Evolutionary conservation across 2,329 filamentous ascomycete species (phyloP).

Genomic region (Fonsecaea monophora): DNA sequence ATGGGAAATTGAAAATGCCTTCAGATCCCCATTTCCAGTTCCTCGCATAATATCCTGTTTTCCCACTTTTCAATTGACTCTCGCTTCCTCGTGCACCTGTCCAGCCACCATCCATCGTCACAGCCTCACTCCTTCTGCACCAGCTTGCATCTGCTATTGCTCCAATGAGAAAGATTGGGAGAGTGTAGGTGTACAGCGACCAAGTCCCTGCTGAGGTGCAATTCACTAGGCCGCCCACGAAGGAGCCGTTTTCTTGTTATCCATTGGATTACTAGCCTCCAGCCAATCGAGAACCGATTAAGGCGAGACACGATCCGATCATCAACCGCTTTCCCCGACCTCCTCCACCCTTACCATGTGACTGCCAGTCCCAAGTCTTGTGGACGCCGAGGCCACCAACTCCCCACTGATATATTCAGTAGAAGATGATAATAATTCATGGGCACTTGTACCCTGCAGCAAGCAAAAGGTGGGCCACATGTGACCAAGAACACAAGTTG

Average conservation of each 20-base stretch:
- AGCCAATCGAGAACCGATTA: not conserved
- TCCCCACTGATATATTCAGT: not conserved
- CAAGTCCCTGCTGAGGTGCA: not conserved
- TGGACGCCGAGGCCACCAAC: not conserved
- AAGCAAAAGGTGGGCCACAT: not conserved
- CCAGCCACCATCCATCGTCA: not conserved
- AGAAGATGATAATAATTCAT: not conserved
- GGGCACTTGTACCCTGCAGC: not conserved
- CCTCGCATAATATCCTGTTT: not conserved
- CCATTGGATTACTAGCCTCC: not conserved
- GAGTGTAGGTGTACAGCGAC: not conserved
- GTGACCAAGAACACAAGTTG: no score
- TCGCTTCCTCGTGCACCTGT: not conserved
- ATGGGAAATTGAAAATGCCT: not conserved
- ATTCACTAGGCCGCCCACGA: not conserved
- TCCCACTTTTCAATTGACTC: not conserved
- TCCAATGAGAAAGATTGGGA: not conserved
- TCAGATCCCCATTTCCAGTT: not conserved
- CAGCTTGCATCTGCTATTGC: not conserved
- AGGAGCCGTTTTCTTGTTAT: not conserved
- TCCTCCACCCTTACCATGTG: not conserved
- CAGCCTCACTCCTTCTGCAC: not conserved
- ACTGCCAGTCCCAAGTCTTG: not conserved
- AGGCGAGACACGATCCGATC: not conserved
- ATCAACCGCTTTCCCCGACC: not conserved